Base-by-base conservation (phyloP, 805 yeast genomes). In the Candida parachauliodes region DNA sequence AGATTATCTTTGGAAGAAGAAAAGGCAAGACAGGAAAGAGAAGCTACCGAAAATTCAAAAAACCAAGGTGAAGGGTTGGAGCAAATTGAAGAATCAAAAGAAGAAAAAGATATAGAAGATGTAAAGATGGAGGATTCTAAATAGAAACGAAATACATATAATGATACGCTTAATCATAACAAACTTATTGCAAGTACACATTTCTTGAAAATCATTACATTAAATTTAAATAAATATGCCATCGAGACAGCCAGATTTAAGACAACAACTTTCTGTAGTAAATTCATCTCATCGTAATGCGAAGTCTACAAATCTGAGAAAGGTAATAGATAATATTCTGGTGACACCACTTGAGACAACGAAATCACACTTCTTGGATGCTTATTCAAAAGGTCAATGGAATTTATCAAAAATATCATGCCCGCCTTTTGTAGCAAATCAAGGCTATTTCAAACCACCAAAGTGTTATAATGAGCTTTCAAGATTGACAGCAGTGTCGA, bases 1-100 rank as follows among this genome's bases (percentile, higher is more conserved):
- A 80, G 98, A 57, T 71, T 93, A 60, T 91, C 98, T 0, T 71
- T 93, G 53, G 98, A 93, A 56, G 98, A 93, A 56, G 98, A 91
- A 58, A 85, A 83, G 51, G 82, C 86, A 36, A 79, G 98, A 66
- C 96, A 88, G 56, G 95, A 86, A 47, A 76, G 89, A 55, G 81
- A 79, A 49, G 71, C 77, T 22, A 58, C 59, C 3, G 70, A 65
- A 26, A 51, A 53, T 41, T 52, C 55, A 11, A 48, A 50, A 23
- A 48, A 53, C 18, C 54, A 46, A n/a, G 20, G 16, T n/a, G 44
- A 35, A 24, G 41, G 55, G 24, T 54, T 60, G 45, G 61, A 57
- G 28, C 60, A 59, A 45, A 64, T 62, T 38, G 65, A 61, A 22
- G 58, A 57, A 43, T 46, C 32, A 12, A 47, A 47, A 28, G 51